Percentiles rank a stretch among this genome's conserved stretches.
Conservation (phyloP, 768 basidiomycete species). For the Russula sp. region DNA sequence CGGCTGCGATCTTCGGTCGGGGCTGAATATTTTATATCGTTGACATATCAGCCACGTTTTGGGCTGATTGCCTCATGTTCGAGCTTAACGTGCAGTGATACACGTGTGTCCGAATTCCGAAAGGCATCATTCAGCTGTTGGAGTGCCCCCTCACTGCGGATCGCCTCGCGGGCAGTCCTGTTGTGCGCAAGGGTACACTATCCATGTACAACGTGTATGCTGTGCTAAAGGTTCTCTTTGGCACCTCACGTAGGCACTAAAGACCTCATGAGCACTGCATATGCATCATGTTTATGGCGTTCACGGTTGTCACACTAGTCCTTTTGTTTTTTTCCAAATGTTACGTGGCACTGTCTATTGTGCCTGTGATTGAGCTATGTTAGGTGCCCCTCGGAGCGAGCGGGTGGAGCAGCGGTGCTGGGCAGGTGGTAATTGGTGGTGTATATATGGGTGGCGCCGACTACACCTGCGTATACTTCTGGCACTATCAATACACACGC, state of each 20-base stretch:
- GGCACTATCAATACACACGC: background rate
- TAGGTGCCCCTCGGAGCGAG: background rate
- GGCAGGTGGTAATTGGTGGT: constrained; percentile 1
- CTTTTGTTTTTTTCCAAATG: background rate
- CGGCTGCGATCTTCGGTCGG: background rate
- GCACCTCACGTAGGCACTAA: background rate
- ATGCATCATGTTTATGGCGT: background rate
- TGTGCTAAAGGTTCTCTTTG: background rate
- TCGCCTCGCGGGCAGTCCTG: constrained; percentile 37
- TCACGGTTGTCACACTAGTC: background rate
- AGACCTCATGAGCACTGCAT: background rate
- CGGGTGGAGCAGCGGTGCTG: background rate
- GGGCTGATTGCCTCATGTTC: constrained; percentile 9
- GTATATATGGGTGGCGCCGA: constrained; percentile 23
- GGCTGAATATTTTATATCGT: background rate
- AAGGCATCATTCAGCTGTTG: constrained; percentile 33
- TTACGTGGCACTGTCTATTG: background rate
- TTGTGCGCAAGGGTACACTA: constrained; percentile 35
- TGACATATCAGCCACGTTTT: background rate
- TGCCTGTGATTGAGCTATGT: background rate
- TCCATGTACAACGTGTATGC: constrained; percentile 30
- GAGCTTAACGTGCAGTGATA: constrained; percentile 1
- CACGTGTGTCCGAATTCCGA: constrained; percentile 3
- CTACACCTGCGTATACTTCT: background rate
- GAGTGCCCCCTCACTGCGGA: constrained; percentile 32